Percentiles rank a stretch among this genome's conserved stretches.
These are phyloP conservation scores for Amaranthus cruentus DNA, from an alignment of 148 eudicot genomes.

Conservation along the genomic window DNA sequence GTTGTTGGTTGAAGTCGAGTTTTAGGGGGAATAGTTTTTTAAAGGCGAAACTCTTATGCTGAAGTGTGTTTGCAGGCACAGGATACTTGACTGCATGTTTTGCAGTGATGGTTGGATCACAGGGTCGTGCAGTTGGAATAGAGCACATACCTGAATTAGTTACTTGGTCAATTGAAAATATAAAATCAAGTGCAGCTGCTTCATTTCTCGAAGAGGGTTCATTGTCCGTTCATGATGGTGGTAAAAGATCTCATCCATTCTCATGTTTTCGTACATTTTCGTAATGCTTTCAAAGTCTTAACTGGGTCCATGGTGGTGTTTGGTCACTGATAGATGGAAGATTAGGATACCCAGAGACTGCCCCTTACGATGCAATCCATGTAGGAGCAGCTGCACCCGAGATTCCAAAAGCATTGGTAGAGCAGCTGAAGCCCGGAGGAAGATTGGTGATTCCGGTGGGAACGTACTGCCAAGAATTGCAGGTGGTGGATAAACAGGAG, in stretches of 20 bases:
- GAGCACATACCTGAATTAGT: constrained; percentile 93
- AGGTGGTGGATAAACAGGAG: constrained; percentile 72
- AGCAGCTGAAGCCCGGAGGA: constrained; percentile 96
- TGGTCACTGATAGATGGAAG: constrained; percentile 34
- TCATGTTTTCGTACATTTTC: not conserved
- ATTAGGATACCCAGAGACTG: constrained; percentile 39
- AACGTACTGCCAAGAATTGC: constrained; percentile 72
- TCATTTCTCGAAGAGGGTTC: constrained; percentile 64
- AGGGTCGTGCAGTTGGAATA: constrained; percentile 88
- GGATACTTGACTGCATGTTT: constrained; percentile 98
- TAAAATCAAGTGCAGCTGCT: constrained; percentile 80
- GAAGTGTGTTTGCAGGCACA: constrained; percentile 50
- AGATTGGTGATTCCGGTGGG: constrained; percentile 95
- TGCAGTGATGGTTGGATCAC: constrained; percentile 81
- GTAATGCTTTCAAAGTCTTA: not conserved
- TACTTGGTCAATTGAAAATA: constrained; percentile 53
- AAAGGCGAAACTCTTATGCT: not conserved
- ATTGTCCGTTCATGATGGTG: constrained; percentile 71
- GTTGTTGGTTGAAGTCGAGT: not conserved
- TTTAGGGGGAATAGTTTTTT: not conserved
- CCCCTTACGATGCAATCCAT: constrained; percentile 40
- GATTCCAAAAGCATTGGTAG: constrained; percentile 72
- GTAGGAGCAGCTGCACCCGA: constrained; percentile 95
- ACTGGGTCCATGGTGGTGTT: not conserved
- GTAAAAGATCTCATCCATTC: constrained; percentile 32